Evolutionary conservation across 2,329 filamentous ascomycete genomes (phyloP), one percentile per base, ranked within the genome.

Genomic region (Colletotrichum gloeosporioides): DNA sequence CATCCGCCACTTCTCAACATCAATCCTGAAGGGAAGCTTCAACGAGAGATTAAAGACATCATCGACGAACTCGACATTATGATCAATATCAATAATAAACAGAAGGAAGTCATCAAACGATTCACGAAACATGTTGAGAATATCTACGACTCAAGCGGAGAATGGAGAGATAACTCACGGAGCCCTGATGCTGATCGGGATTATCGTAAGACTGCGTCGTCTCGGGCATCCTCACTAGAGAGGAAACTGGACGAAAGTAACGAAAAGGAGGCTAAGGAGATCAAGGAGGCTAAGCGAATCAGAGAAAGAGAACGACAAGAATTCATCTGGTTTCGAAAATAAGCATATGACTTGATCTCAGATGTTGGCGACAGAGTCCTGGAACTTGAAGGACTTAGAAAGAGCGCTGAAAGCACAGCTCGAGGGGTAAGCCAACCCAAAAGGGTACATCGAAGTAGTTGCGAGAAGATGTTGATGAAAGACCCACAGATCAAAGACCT

Each of bases 31-130:
- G 86, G 85, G 0, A 81, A 83, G 25, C 80, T 89, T 0, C 84
- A 88, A 36, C 79, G 82, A 0, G 88, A 89, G 67, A 85, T 87
- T 12, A 86, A 87, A 65, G 87, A 89, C 57, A 87, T 89, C 27
- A 78, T 86, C 2, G 87, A 89, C 16, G 88, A 90, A 75, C 82
- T 90, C 0, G 84, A 86, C 10, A 89, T 89, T 68, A 88, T 89
- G 81, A 79, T 85, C 0, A 81, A 84, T 16, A 81, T 89, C 16
- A 79, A 82, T 6, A 81, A 81, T 8, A 81, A 83, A n/a, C 87
- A 88, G 53, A 62, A 75, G 3, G 81, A 84, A 5, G 80, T 85
- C 0, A 69, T 85, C 5, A 79, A 80, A 25, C 77, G 77, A 4
- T 84, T 83, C 69, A 78, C 79, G 2, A 75, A 75, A 31, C 78